Percentiles rank a stretch among this genome's conserved stretches.
Evolutionary conservation across 768 basidiomycete species (phyloP).

Genomic region (Ramaria rubella): DNA sequence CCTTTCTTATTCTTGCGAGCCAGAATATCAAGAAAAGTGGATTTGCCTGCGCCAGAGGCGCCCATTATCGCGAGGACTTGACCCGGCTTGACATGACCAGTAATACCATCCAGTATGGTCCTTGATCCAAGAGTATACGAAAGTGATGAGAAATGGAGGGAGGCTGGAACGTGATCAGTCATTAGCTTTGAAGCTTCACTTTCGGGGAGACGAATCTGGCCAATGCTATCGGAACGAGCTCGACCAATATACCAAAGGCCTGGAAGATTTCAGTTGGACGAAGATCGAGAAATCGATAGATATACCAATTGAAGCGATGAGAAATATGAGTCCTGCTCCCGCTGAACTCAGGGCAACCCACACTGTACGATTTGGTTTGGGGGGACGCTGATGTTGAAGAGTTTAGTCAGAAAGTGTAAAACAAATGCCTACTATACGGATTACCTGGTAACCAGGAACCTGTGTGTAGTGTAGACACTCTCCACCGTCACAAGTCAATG

Average conservation of each 20-base stretch:
- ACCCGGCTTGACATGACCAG: constrained; percentile 80
- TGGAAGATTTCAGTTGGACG: constrained; percentile 20
- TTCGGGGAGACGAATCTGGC: constrained; percentile 71
- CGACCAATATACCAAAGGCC: constrained; percentile 92
- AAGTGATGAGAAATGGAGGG: constrained; percentile 82
- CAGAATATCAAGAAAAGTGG: constrained; percentile 92
- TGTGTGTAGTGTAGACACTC: constrained; percentile 93
- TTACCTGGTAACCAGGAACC: constrained; percentile 85
- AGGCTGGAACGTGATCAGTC: constrained; percentile 91
- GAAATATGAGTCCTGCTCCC: constrained; percentile 66
- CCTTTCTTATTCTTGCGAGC: constrained; percentile 88
- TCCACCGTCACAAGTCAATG: constrained; percentile 78
- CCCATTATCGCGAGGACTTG: constrained; percentile 96
- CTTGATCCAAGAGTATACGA: constrained; percentile 68
- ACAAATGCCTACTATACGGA: constrained; percentile 15
- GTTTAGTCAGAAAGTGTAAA: neutral
- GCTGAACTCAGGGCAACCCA: constrained; percentile 85
- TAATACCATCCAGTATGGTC: constrained; percentile 71
- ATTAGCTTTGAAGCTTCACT: constrained; percentile 78
- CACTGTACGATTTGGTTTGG: constrained; percentile 72
- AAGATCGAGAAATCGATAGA: neutral
- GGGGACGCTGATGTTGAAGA: constrained; percentile 46
- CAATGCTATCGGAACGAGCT: constrained; percentile 53
- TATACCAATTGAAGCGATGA: constrained; percentile 58
- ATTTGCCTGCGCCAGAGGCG: constrained; percentile 93